Base-by-base conservation (phyloP, 768 basidiomycete genomes). In the Leccinum disarticulatum region DNA sequence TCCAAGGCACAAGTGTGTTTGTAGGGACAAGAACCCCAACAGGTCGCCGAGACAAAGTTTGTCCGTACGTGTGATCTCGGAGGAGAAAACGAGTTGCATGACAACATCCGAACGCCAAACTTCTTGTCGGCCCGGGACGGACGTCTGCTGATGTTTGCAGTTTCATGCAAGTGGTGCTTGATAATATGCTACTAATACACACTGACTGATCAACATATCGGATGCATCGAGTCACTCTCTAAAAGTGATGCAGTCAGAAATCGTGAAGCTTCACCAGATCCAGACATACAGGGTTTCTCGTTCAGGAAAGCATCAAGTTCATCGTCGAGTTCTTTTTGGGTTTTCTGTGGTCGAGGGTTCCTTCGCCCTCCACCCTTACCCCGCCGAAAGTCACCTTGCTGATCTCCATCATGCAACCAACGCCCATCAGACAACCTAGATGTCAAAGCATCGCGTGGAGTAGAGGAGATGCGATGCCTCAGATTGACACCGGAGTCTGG, bases 241-340 rank as follows among this genome's bases (percentile, higher is more conserved):
- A 47, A 59, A 41, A 52, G 27, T 47, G 8, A 25, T 25, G 10
- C 14, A 15, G 46, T 70, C 14, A 70, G 47, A 49, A 10, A 53
- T 41, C 15, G 28, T 31, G 28, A 50, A 33, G 35, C 36, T 35
- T 19, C 27, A 61, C 22, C 15, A 22, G 43, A 53, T 25, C 15
- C 3, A 15, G 30, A 61, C 63, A 57, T 41, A 65, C 66, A 80
- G 59, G 78, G 73, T 64, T 77, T 78, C 62, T 80, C 78, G 28
- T 83, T 84, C 63, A 90, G 71, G 73, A 93, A 93, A 15, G 87
- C 87, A 33, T 93, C 91, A 51, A 93, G 76, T 67, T 94, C 91
- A 52, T 87, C 90, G 62, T 94, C 91, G 38, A 94, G 77, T 65
- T 93, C 90, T 73, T 88, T 83, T 68, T 86, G 86, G 1, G 84